Percentiles rank a stretch among this genome's conserved stretches.
Conservation (phyloP, 2,329 filamentous ascomycete genomes). For the Paracoccidioides brasiliensis region DNA sequence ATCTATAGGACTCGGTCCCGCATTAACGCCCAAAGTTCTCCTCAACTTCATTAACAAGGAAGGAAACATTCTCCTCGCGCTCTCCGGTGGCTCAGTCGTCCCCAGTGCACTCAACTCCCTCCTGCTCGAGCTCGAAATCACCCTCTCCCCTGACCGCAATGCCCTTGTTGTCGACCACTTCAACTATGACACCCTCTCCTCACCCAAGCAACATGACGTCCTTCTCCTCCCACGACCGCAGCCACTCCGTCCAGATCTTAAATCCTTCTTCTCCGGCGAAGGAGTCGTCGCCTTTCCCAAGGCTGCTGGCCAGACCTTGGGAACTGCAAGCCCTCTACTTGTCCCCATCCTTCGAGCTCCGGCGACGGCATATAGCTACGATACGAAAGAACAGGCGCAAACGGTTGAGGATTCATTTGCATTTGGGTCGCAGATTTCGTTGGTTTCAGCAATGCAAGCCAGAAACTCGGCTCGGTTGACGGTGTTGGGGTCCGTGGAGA, state of each 20-base stretch:
- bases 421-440: constrained; percentile 65
- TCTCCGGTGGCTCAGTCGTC: constrained; percentile 58
- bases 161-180: constrained; percentile 89
- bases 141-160: constrained; percentile 72
- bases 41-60: constrained; percentile 84
- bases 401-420: constrained; percentile 71
- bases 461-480: constrained; percentile 86
- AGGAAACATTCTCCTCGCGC: constrained; percentile 79
- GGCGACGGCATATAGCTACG: constrained; percentile 81
- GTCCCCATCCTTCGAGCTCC: constrained; percentile 72
- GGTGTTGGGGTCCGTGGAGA: constrained; percentile 72
- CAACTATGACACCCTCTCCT: constrained; percentile 68
- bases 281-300: constrained; percentile 68
- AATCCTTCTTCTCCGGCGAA: constrained; percentile 62
- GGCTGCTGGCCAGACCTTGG: constrained; percentile 68
- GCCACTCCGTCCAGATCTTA: constrained; percentile 52
- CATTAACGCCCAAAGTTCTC: constrained; percentile 71
- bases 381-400: constrained; percentile 70
- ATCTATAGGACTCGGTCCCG: constrained; percentile 63
- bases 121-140: constrained; percentile 77
- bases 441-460: constrained; percentile 79
- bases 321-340: constrained; percentile 60
- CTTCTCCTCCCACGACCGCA: constrained; percentile 61
- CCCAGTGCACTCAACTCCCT: constrained; percentile 63
- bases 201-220: constrained; percentile 76